Evolutionary conservation across 495 filamentous ascomycete species (phyloP).

Genomic region (Hyaloscypha variabilis): DNA sequence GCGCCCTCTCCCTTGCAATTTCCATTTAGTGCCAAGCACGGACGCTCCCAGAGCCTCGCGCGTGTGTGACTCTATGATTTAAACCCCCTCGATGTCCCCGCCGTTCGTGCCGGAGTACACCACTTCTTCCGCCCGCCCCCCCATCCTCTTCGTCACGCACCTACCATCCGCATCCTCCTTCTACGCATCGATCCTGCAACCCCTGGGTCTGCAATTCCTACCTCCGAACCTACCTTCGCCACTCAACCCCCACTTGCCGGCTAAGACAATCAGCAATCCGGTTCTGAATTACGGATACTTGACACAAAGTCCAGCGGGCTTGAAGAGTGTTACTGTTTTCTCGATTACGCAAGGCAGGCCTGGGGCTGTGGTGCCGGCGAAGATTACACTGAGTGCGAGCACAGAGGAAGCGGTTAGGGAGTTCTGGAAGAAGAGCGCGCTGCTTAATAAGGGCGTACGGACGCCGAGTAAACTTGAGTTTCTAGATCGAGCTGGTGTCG

Average conservation of each 20-base stretch:
- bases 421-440: background rate
- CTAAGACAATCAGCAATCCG: background rate
- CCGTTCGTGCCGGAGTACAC: background rate
- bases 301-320: background rate
- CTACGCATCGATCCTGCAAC: slow-evolving; percentile 74
- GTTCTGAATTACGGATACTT: slow-evolving; percentile 32
- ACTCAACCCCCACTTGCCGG: background rate
- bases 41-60: too few relatives aligned
- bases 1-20: background rate
- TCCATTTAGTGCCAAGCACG: too few relatives aligned
- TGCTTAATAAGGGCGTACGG: background rate
- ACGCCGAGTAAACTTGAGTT: background rate
- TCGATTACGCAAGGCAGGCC: slow-evolving; percentile 34
- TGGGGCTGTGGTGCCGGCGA: slow-evolving; percentile 37
- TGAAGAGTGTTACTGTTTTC: slow-evolving; percentile 33
- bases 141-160: slow-evolving; percentile 64
- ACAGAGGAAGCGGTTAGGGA: background rate
- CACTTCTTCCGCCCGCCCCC: slow-evolving; percentile 37
- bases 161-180: slow-evolving; percentile 79
- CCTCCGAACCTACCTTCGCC: slow-evolving; percentile 37
- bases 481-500: too few relatives aligned
- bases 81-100: background rate
- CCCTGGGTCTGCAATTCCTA: slow-evolving; percentile 74
- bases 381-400: background rate
- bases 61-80: background rate